These are phyloP conservation scores for Diphasiastrum complanatum DNA, from an alignment of 83 land plant species.

Conservation along the genomic window DNA sequence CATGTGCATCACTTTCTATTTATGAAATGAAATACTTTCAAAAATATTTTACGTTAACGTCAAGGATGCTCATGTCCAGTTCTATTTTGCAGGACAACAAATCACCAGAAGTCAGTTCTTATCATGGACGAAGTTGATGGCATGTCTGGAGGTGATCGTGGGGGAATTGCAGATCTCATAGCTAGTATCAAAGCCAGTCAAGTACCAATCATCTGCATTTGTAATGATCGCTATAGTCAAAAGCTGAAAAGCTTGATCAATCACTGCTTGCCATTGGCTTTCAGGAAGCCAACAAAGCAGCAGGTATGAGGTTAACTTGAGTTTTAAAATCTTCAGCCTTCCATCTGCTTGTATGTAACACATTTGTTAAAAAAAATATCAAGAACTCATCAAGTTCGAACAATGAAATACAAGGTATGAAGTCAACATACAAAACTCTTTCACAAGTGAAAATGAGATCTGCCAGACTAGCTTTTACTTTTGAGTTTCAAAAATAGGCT, in stretches of 20 bases:
- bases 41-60: too few species aligned
- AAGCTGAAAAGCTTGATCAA: slow-evolving; percentile 85
- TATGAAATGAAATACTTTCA: too few species aligned
- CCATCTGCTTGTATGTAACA: too few species aligned
- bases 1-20: background rate
- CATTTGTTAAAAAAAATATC: too few species aligned
- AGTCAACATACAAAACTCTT: too few species aligned
- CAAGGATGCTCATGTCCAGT: too few species aligned
- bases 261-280: slow-evolving; percentile 68
- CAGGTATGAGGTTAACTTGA: slow-evolving; percentile 44
- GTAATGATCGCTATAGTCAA: slow-evolving; percentile 95
- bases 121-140: slow-evolving; percentile 99
- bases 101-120: slow-evolving; percentile 60
- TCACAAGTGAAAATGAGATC: too few species aligned
- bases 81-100: slow-evolving; percentile 12
- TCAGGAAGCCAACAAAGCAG: slow-evolving; percentile 92
- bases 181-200: slow-evolving; percentile 84
- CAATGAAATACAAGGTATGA: too few species aligned
- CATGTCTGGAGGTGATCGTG: slow-evolving; percentile 99
- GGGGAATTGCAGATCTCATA: slow-evolving; percentile 93
- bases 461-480: too few species aligned
- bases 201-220: slow-evolving; percentile 92
- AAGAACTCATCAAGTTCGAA: too few species aligned
- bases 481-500: too few species aligned
- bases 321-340: too few species aligned